Evolutionary conservation across 345 rosid species (phyloP), one percentile per base, ranked within the genome.

Genomic region (Durio zibethinus): DNA sequence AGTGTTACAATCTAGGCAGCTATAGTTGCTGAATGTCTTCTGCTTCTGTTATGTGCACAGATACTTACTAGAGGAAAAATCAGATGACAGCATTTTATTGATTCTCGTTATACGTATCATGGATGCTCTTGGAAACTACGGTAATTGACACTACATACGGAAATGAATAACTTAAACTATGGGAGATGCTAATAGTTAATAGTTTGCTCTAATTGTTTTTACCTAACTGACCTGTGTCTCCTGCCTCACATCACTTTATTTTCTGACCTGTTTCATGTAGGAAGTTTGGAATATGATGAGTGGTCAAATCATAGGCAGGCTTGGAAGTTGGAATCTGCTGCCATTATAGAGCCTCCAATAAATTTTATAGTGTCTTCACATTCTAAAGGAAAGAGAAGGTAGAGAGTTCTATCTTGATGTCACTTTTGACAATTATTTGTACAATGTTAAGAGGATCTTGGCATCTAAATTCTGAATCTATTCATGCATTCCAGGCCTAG

Each of bases 221-320:
- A 25, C 16, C 83, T 25, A 48, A 36, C n/a, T 40, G 66, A 72
- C 66, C 2, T 47, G 36, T 77, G 27, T 75, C 62, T 16, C 47
- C 20, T 54, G 12, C 72, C 68, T 56, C 33, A 20, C 70, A 68
- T 77, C 53, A 35, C 12, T 66, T 64, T 78, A 53, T 61, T 45
- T 52, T 57, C 36, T 53, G 54, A 72, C 53, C 3, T 56, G 43
- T 77, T 56, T 75, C 59, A 45, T 82, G 70, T 87, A 96, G 99
- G 98, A 76, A 90, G 94, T 82, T 78, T 92, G 91, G 98, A 96
- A 87, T 96, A 84, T 84, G 98, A 92, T 57, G 99, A 93, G 84
- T 93, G 98, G 98, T 87, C 91, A 76, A 90, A 93, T 88, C 99
- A 96, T 86, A 87, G 97, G 86, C 99, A 93, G 88, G 96, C 94